phyloP scores from a whole-genome alignment of 345 rosid species.

The Corchorus capsularis region DNA sequence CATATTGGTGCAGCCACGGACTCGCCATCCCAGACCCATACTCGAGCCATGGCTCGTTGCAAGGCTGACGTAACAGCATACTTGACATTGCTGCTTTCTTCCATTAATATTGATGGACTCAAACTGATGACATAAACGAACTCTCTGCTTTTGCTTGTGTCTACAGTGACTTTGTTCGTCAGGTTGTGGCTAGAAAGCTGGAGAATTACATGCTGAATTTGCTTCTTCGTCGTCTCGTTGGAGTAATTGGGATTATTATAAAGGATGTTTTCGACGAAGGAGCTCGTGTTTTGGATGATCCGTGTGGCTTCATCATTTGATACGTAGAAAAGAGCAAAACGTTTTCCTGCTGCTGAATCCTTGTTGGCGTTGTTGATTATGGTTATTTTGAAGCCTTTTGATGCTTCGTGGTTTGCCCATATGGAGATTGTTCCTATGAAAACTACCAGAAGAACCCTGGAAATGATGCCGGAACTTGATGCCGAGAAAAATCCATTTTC shows the following conservation, averaged over 20 bases:
- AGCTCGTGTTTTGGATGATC: conserved; percentile 43
- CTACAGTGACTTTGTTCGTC: conserved; percentile 15
- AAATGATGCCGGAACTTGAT: conserved; percentile 25
- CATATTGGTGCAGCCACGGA: conserved; percentile 44
- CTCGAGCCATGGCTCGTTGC: conserved; percentile 47
- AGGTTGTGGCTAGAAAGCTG: conserved; percentile 19
- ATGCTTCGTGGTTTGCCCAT: conserved; percentile 61
- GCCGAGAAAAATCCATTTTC: neutral
- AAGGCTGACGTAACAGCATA: conserved; percentile 30
- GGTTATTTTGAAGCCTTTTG: conserved; percentile 49
- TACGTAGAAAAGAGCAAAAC: conserved; percentile 48
- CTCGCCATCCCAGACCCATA: conserved; percentile 54
- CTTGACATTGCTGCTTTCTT: conserved; percentile 6
- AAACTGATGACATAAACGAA: conserved; percentile 39
- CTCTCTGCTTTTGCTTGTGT: conserved; percentile 25
- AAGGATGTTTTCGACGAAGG: conserved; percentile 45
- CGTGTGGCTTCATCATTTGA: conserved; percentile 58
- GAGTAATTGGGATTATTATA: conserved; percentile 15
- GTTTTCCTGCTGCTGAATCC: conserved; percentile 37
- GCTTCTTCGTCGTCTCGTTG: conserved; percentile 27
- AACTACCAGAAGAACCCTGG: conserved; percentile 38
- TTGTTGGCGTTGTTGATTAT: conserved; percentile 42
- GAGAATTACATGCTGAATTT: conserved; percentile 41
- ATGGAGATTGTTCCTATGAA: conserved; percentile 49
- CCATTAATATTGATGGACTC: conserved; percentile 34